Base-by-base conservation (phyloP, 2,329 filamentous ascomycete species). In the Plenodomus lindquistii region DNA sequence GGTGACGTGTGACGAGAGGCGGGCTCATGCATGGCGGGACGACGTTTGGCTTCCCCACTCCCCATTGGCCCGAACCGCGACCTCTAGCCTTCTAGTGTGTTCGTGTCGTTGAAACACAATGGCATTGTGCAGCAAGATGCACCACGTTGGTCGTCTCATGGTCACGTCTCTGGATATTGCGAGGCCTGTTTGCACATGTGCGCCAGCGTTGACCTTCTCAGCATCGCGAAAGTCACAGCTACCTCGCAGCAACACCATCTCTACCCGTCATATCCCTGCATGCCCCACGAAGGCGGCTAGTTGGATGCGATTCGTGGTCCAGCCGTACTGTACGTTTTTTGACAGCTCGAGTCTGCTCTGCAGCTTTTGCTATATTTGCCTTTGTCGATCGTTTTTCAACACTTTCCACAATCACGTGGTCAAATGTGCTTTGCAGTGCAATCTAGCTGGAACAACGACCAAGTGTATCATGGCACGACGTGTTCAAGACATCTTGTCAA, bases 1-100 rank as follows among this genome's bases (percentile, higher is more conserved):
- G 40, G 44, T 49, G 42, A 53, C 43, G 51, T 54, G 55, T 59
- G 52, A 59, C 53, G 40, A 37, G 37, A 19, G 36, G 41, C 36
- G 46, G 42, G 44, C 38, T 27, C 46, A 50, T 56, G 53, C 52
- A 55, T 48, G 42, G 37, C 20, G 38, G 34, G 37, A 31, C 18
- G 37, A 36, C 21, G 42, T 37, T 31, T 31, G 27, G 27, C 27
- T 39, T 40, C 16, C 38, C 42, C 42, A 24, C 39, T 34, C 17
- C 37, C 21, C 35, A 35, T 43, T 46, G 38, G 27, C 27, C 27
- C 15, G 27, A 31, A 15, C 11, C 27, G 27, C 11, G 27, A 15
- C 6, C 27, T 7, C 27, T 31, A 4, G 27, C 6, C 27, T 15
- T 31, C 15, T 15, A 31, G 6, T 18, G 10, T 35, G 27, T 13